A percentile compares a stretch with the other conserved stretches of the same genome.
These are phyloP conservation scores for Antitrichia curtipendula DNA, from an alignment of 225 moss, liverwort and hornwort species.

Conservation along the genomic window DNA sequence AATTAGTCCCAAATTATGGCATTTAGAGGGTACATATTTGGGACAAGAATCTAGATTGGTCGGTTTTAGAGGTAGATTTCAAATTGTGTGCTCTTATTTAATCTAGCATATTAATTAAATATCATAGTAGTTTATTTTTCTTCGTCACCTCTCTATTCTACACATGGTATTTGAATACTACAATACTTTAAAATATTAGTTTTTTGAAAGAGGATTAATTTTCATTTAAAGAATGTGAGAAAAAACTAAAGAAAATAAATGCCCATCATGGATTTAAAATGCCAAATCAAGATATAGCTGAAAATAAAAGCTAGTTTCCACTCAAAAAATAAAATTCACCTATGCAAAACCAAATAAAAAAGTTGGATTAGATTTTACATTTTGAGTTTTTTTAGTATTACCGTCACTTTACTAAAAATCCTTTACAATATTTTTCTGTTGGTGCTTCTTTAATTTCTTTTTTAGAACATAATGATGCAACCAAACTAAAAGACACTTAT, in stretches of 20 bases:
- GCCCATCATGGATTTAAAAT: too few species aligned
- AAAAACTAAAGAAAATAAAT: neutral
- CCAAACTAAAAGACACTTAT: neutral
- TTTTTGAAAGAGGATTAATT: neutral
- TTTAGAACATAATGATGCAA: too few species aligned
- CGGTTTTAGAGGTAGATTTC: neutral
- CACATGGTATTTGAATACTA: neutral
- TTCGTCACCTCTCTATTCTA: accelerated
- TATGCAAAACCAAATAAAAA: neutral
- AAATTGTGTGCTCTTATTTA: neutral
- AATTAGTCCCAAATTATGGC: too few species aligned
- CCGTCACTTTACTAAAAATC: too few species aligned
- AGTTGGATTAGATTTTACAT: too few species aligned
- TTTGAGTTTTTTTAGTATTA: too few species aligned
- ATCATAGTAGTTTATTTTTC: neutral
- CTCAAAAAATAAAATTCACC: neutral
- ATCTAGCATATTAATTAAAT: neutral
- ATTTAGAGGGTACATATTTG: too few species aligned
- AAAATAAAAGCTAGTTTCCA: neutral
- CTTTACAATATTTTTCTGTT: too few species aligned
- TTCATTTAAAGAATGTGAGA: neutral
- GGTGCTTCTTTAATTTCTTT: too few species aligned
- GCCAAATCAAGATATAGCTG: accelerated
- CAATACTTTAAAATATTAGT: neutral
- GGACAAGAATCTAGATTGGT: neutral